A percentile compares a stretch with the other conserved stretches of the same genome.
Evolutionary conservation across 2,329 filamentous ascomycete genomes (phyloP).

Genomic region (Ophiostoma sp.): DNA sequence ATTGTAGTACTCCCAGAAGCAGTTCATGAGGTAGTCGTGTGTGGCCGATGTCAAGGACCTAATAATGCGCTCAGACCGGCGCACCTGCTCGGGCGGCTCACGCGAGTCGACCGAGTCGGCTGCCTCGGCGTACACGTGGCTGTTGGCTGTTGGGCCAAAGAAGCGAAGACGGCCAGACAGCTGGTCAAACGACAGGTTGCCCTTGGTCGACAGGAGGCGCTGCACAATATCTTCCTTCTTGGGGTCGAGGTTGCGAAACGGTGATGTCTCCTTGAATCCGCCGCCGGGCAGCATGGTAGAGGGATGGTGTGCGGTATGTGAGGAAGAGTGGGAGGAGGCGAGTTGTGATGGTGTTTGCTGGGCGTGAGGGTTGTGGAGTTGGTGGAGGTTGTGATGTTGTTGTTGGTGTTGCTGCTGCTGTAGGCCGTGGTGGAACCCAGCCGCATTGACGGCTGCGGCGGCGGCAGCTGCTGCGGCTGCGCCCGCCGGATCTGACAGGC

Average conservation of each 20-base stretch:
- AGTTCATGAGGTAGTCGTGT: conserved; percentile 53
- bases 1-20: conserved; percentile 56
- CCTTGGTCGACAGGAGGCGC: conserved; percentile 50
- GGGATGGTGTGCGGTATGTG: not conserved
- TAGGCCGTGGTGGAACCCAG: not conserved
- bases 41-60: conserved; percentile 47
- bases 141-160: conserved; percentile 56
- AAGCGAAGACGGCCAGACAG: conserved; percentile 52
- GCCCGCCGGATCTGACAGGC: not conserved
- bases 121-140: conserved; percentile 50
- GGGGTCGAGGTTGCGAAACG: conserved; percentile 41
- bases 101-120: conserved; percentile 39
- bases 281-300: not conserved
- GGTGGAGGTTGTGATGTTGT: not conserved
- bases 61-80: conserved; percentile 50
- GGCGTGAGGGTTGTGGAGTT: conserved; percentile 9
- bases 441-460: not conserved
- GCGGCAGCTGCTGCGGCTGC: not conserved
- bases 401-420: conserved; percentile 21
- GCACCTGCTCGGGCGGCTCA: conserved; percentile 48
- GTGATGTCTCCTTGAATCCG: conserved; percentile 36
- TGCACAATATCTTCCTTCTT: conserved; percentile 51
- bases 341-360: not conserved
- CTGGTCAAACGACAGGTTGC: conserved; percentile 54
- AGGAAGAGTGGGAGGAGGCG: not conserved